These are phyloP conservation scores for Toxoplasma gondii DNA, from an alignment of 169 alveolate genomes.

Conservation along the genomic window DNA sequence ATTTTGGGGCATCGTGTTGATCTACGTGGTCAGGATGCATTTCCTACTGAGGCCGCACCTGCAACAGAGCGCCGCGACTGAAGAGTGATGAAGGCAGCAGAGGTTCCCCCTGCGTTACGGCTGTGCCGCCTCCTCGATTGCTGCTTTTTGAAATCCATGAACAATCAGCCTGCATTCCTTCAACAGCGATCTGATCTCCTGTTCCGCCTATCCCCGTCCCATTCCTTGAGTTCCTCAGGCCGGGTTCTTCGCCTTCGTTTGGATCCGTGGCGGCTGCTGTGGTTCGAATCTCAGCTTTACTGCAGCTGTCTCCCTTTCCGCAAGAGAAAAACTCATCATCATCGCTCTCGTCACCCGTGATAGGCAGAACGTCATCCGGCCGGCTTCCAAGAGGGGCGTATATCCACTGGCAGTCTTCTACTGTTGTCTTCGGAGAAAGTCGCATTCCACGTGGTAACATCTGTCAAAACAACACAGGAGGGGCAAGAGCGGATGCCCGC, in stretches of 20 bases:
- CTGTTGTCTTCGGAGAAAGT: neutral
- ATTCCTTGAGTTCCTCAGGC: neutral
- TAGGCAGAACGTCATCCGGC: neutral
- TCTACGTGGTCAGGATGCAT: neutral
- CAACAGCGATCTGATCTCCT: neutral
- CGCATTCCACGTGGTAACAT: slow-evolving; percentile 25
- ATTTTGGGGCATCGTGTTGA: too few relatives aligned
- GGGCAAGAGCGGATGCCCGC: neutral
- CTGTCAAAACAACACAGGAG: neutral
- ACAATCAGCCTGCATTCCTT: neutral
- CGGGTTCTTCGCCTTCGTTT: neutral
- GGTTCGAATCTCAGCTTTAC: neutral
- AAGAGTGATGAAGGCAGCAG: neutral
- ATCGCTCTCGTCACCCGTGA: neutral
- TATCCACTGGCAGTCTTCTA: slow-evolving; percentile 31
- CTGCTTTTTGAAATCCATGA: too few relatives aligned
- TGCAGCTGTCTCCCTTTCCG: neutral
- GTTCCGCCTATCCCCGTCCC: neutral
- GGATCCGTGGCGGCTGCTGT: neutral
- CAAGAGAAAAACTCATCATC: neutral
- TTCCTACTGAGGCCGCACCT: neutral
- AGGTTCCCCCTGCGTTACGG: neutral
- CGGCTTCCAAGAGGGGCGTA: slow-evolving; percentile 13
- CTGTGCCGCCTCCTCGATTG: neutral
- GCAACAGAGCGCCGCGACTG: slow-evolving; percentile 36